These are phyloP conservation scores for Nakazawaea laoshanensis DNA, from an alignment of 805 yeast genomes.

Conservation along the genomic window DNA sequence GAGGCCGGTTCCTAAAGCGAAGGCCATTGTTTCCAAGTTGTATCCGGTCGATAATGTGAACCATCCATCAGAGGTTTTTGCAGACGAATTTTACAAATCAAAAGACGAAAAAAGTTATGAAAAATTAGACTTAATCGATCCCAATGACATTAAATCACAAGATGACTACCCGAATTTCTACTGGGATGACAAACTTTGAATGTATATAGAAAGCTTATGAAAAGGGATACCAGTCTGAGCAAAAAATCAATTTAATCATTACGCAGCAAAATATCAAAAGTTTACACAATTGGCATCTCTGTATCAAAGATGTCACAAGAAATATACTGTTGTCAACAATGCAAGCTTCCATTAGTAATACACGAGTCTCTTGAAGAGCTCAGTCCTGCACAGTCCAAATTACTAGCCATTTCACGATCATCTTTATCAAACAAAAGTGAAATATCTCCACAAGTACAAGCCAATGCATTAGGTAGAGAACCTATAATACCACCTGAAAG, in stretches of 20 bases:
- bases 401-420: constrained; percentile 33
- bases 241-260: too few species aligned
- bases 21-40: constrained; percentile 16
- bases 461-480: constrained; percentile 15
- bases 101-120: constrained; percentile 1
- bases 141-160: constrained; percentile 10
- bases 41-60: constrained; percentile 12
- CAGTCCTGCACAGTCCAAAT: constrained; percentile 45
- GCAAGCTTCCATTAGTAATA: constrained; percentile 47
- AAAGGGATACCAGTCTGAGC: neutral
- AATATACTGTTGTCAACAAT: constrained; percentile 41
- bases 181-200: constrained; percentile 13
- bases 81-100: constrained; percentile 11
- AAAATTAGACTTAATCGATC: constrained; percentile 4
- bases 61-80: constrained; percentile 12
- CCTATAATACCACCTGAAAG: constrained; percentile 18
- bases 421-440: too few species aligned
- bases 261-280: too few species aligned
- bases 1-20: constrained; percentile 13
- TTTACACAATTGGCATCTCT: too few species aligned
- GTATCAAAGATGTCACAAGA: neutral
- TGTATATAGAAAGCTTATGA: neutral
- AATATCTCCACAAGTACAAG: neutral
- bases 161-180: constrained; percentile 18
- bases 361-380: constrained; percentile 48